Evolutionary conservation across 495 filamentous ascomycete genomes (phyloP), one percentile per base, ranked within the genome.

Genomic region (Filosporella fistucella): DNA sequence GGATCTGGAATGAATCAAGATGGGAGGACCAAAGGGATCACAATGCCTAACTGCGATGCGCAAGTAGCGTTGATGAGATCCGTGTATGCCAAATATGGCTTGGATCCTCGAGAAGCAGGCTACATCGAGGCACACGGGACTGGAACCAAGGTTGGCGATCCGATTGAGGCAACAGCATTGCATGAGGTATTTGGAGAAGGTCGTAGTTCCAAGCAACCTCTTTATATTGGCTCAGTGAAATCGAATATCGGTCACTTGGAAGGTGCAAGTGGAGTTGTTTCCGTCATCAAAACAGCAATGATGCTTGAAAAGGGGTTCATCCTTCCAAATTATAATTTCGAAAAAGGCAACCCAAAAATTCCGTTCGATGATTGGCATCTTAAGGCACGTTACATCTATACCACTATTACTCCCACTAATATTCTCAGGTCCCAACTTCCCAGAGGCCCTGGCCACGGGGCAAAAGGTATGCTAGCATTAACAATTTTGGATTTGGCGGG

Each of bases 181-280:
- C 63, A 65, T 45, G 67, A 69, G 16, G 69, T 68, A 13, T 68
- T 77, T 43, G 66, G 65, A 22, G 45, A 49, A 18, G 58, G 61
- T 37, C 37, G 66, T 13, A 61, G 61, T 2, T 33, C 60, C 10
- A 58, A 70, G 12, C 0, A 56, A 75, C 68, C 67, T 2, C 58
- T 79, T 10, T 68, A 67, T 40, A 66, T 85, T 11, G 80, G 80
- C n/a, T 77, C 77, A 0, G 64, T 76, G 1, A 82, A 84, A 54
- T 69, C 74, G 1, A 80, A 80, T 44, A 70, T 82, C 20, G 78
- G 80, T 11, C 80, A 84, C 55, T 47, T 74, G 2, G 80, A 83
- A 56, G 74, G 71, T 10, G 70, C 74, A 6, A 75, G 70, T 43
- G 80, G 80, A 21, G 63, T 84, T 16, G 65, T 74, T 1, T 72